These are phyloP conservation scores for Suaeda aralocaspica DNA, from an alignment of 148 eudicot genomes.

Conservation along the genomic window DNA sequence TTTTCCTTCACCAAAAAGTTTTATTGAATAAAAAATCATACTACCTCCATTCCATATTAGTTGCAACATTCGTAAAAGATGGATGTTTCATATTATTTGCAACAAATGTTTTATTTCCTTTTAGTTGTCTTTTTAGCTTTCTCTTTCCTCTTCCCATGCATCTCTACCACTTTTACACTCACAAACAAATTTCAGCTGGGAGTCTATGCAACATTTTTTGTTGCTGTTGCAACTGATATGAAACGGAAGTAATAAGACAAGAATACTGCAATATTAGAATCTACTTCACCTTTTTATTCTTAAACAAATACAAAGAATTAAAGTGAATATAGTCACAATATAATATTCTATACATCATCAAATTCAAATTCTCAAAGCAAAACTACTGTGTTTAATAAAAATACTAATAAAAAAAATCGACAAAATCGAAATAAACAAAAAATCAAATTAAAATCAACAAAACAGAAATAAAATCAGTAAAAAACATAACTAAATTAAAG, in stretches of 20 bases:
- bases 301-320: neutral
- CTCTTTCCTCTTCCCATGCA: too few relatives aligned
- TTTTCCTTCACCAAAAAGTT: too few relatives aligned
- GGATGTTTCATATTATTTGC: too few relatives aligned
- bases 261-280: neutral
- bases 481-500: neutral
- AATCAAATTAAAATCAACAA: neutral
- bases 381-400: too few relatives aligned
- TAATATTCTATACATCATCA: neutral
- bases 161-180: too few relatives aligned
- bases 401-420: neutral
- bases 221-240: neutral
- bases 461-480: neutral
- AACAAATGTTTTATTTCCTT: too few relatives aligned
- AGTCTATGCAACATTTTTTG: neutral
- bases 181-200: too few relatives aligned
- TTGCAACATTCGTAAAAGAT: too few relatives aligned
- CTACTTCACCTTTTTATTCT: neutral
- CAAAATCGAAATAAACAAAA: neutral
- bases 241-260: too few relatives aligned
- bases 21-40: too few relatives aligned
- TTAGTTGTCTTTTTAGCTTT: too few relatives aligned
- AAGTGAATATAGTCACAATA: neutral
- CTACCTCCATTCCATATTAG: too few relatives aligned
- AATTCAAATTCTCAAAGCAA: slow-evolving; percentile 5